Base-by-base conservation (phyloP, 345 rosid genomes). In the Aquilaria sinensis region DNA sequence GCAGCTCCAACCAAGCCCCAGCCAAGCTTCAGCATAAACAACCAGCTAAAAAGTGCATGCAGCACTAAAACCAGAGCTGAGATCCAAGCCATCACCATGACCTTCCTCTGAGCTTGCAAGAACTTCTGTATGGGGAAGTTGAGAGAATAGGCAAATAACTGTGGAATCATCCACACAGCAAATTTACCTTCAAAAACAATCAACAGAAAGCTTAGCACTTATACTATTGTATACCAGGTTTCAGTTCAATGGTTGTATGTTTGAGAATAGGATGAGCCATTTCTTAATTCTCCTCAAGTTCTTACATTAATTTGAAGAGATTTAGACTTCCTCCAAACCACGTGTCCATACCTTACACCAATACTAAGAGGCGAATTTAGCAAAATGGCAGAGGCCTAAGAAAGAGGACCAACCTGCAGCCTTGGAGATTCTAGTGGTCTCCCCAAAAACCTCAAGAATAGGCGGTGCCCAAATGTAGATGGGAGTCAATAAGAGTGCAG, bases 81-180 rank as follows among this genome's bases (percentile, higher is more conserved):
- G 34, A 94, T 53, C 83, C 81, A 79, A 23, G 97, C 82, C 83
- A 90, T 90, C 31, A 86, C 99, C 73, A 74, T 66, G 15, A 94
- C 89, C 79, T 90, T 90, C 64, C 96, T 78, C 67, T 90, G 99
- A 0, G 97, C 80, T 62, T 88, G 97, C 59, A 94, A 71, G 78
- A 94, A 94, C 31, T 94, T 93, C 61, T 88, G 97, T 60, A 90
- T 79, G 0, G 99, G 96, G 67, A 90, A 94, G 72, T 90, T 94
- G 60, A 92, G 1, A 4, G 99, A 92, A 69, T 88, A 90, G 1
- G 92, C 98, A 65, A 83, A 90, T 51, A 90, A 51, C 54, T 93
- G 98, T 0, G 97, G 98, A 3, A 93, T 60, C 97, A 90, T 90
- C 90, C 95, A 86, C 34, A 86, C 0, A n/a, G 96, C 95, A 54